Base-by-base conservation (phyloP, 1,139 yeast genomes). In the Geotrichum candidum region DNA sequence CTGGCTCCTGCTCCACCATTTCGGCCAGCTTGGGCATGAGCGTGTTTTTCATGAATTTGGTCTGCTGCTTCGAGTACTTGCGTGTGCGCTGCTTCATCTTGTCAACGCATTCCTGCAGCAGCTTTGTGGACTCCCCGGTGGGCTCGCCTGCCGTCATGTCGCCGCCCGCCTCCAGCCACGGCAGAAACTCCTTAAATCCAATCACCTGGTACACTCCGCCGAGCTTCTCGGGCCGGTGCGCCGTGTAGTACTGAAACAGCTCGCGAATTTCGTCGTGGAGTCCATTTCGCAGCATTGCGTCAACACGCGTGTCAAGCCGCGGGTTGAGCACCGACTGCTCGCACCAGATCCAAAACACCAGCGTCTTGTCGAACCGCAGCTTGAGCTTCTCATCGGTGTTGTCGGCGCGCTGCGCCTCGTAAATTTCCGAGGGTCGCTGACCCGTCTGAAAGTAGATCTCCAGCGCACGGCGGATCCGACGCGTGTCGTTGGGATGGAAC, bases 131-230 rank as follows among this genome's bases (percentile, higher is more conserved):
- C 29, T 50, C 33, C 27, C 50, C 48, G 13, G n/a, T 10, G 18
- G 35, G 2, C n/a, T 38, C 45, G 13, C 18, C 45, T 2, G 45
- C 45, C 58, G 65, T 67, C 7, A 66, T 59, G 1, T 66, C 67
- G 11, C 73, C 70, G 0, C 65, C 63, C 0, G 70, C 69, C 41
- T 75, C 68, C 4, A 94, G 73, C 87, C 91, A 92, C 0, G 96
- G 96, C 51, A 91, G 73, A 71, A 94, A 92, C 72, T 94, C 98
- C 70, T 90, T 90, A 73, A 90, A 94, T 1, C 99, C 99, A 69
- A 94, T 91, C 1, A 90, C 97, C 74, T 94, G 99, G 90, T 91
- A 92, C 0, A 94, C 82, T 0, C 99, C 98, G 61, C 83, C 77
- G 59, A 89, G 87, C 85, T 0, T 29, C 13, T 65, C 1, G 5